Evolutionary conservation across 2,329 filamentous ascomycete species (phyloP), one percentile per base, ranked within the genome.

Genomic region (Epichloe uncinata): DNA sequence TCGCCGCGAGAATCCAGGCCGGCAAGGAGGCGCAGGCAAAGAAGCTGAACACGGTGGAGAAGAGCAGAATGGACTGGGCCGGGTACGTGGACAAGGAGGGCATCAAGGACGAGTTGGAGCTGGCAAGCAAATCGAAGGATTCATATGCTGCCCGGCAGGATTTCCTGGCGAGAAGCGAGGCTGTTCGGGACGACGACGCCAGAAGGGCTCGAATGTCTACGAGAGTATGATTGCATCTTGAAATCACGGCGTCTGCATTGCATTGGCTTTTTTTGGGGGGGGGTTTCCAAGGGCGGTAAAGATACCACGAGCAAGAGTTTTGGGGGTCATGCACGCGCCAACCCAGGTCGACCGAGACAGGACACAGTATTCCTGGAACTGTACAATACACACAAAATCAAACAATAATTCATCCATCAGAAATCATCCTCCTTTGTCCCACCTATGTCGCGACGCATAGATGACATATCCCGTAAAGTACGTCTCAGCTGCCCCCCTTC

Each of bases 41-140:
- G 70, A 85, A 84, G 61, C 69, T 85, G 56, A 85, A 82, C 61
- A 82, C 81, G 15, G 79, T 85, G 15, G 81, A 85, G 66, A 85
- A 85, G 73, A 84, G 79, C 58, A 73, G 79, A 48, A 81, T 85
- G 76, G 82, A 85, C 64, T 85, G 82, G 82, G 82, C 81, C 3
- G 80, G 81, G 12, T 85, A 77, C 57, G 82, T 85, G 51, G 82
- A 85, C 65, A 78, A 82, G 62, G 81, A 84, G 63, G 82, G 82
- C 8, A 81, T 85, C 66, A 75, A 81, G 62, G 80, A 85, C 64
- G 82, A 85, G 63, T 69, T 85, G 51, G 75, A 76, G 63, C 69
- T 81, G 44, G 80, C 81, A 22, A 78, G 81, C 51, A 78, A 77
- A 66, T 78, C 77, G 36, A 85, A 84, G 66, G 73, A 74, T 54